Evolutionary conservation across 2,329 filamentous ascomycete species (phyloP), one percentile per base, ranked within the genome.

Genomic region (Aspergillus flavus): DNA sequence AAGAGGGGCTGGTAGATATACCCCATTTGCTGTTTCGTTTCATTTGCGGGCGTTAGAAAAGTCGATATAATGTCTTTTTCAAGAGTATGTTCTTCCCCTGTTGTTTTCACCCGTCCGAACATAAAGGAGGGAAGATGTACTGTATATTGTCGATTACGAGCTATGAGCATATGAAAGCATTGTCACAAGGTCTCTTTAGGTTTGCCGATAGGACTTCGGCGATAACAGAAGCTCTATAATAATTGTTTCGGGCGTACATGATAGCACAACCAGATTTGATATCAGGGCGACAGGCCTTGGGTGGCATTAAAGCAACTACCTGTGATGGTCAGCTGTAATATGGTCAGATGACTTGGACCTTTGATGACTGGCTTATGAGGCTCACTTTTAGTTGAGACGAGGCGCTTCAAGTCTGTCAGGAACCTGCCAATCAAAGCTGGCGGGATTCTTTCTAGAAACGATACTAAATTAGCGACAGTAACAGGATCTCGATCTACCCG

Each of bases 1-100:
- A 89, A 88, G 64, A 84, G 94, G 64, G 94, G 94, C 11, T 97
- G 93, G 92, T 97, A 87, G 61, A 67, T 50, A 59, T 32, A 60
- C 54, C 21, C 21, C 28, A n/a, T 28, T 36, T 50, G 32, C 57
- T 46, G 23, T n/a, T 28, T 61, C 32, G 6, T 48, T 48, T 32
- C 30, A 41, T 50, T 56, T 54, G 48, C 58, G 57, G 58, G 60
- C 62, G 58, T 64, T 63, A 54, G 62, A 66, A 68, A 69, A 66
- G 58, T 62, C 59, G 60, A 43, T 56, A 62, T 59, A 61, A 58
- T 59, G 59, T 54, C 54, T 52, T 48, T 48, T 36, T 55, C 30
- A 63, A 63, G 62, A 58, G 52, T 58, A 46, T 64, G 26, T 61
- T 36, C 57, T 66, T 61, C 58, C 39, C 19, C 54, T 62, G 57